These are phyloP conservation scores for Lablab purpureus DNA, from an alignment of 306 rosid species.

Conservation along the genomic window DNA sequence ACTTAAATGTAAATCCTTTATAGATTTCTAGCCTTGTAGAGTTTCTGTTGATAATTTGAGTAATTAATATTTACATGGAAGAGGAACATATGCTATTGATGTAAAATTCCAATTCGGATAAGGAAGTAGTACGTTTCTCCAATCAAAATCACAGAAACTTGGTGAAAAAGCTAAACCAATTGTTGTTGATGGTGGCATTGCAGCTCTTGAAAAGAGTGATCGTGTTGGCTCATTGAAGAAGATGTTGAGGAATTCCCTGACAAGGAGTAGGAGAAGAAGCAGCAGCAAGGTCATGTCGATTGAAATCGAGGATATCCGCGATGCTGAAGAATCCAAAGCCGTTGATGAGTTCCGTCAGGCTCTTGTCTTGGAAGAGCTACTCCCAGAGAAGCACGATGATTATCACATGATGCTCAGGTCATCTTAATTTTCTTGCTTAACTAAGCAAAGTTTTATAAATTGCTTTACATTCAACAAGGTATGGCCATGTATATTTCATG, in stretches of 20 bases:
- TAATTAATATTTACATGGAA: background rate
- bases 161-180: background rate
- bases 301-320: conserved; percentile 79
- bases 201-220: conserved; percentile 64
- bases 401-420: conserved; percentile 90
- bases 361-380: conserved; percentile 75
- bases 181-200: background rate
- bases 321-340: conserved; percentile 65
- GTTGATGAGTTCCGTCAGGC: conserved; percentile 84
- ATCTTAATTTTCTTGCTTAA: conserved; percentile 34
- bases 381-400: conserved; percentile 87
- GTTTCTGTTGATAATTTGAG: background rate
- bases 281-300: conserved; percentile 81
- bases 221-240: conserved; percentile 63
- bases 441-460: background rate
- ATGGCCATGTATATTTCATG: background rate
- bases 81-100: background rate
- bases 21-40: background rate
- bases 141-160: background rate
- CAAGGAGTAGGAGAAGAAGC: conserved; percentile 68
- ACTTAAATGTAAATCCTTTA: background rate
- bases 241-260: conserved; percentile 68
- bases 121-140: background rate
- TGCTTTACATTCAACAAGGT: background rate
- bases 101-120: background rate